Percentiles rank a stretch among this genome's conserved stretches.
Conservation (phyloP, 768 basidiomycete species). For the Termitomyces sp. region DNA sequence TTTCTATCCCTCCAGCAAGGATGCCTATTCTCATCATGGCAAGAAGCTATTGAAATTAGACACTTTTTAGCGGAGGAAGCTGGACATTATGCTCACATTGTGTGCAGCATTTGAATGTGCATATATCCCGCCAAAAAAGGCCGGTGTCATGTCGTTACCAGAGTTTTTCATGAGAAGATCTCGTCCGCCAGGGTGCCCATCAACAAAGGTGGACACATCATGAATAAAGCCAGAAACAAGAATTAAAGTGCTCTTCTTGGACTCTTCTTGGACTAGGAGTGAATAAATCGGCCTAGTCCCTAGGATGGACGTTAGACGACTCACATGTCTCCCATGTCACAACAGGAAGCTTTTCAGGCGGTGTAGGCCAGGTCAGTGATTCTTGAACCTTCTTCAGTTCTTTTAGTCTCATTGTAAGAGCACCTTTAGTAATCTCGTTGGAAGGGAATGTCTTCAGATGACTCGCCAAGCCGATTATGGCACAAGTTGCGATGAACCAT, state of each 20-base stretch:
- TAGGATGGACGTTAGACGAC: conserved; percentile 21
- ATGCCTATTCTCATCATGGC: conserved; percentile 77
- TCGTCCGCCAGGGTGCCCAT: conserved; percentile 79
- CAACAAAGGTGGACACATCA: conserved; percentile 70
- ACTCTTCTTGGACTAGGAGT: conserved; percentile 59
- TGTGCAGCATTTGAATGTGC: conserved; percentile 82
- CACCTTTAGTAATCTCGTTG: conserved; percentile 84
- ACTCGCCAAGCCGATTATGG: conserved; percentile 64
- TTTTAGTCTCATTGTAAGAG: conserved; percentile 81
- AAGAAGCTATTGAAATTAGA: conserved; percentile 25
- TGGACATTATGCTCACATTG: conserved; percentile 43
- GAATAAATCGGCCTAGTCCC: neutral
- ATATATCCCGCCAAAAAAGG: conserved; percentile 85
- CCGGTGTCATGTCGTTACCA: conserved; percentile 81
- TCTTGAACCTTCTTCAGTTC: conserved; percentile 63
- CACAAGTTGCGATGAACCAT: conserved; percentile 83
- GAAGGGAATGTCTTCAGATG: conserved; percentile 83
- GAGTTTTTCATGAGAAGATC: conserved; percentile 51
- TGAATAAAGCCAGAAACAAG: conserved; percentile 86
- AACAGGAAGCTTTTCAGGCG: conserved; percentile 61
- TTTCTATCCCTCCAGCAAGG: conserved; percentile 62
- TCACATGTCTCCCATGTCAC: conserved; percentile 80
- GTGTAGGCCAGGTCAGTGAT: conserved; percentile 56
- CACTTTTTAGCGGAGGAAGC: neutral
- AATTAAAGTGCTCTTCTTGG: conserved; percentile 61